Base-by-base conservation (phyloP, 306 rosid genomes). In the Ormosia emarginata region DNA sequence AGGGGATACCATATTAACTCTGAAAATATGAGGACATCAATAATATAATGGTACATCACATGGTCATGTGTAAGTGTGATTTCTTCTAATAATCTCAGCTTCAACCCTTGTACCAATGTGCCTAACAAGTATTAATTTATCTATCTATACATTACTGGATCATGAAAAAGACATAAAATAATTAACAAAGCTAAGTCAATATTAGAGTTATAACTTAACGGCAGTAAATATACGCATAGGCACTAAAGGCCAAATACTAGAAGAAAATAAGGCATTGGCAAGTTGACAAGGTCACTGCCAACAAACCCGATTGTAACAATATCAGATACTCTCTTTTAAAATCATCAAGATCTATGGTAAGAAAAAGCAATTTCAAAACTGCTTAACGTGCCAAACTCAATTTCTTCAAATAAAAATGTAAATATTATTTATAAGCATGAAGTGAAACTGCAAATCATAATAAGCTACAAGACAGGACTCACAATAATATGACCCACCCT, bases 301-400 rank as follows among this genome's bases (percentile, higher is more conserved):
- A 46, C 37, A 77, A 44, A n/a, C 17, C 41, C 7, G 8, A 15
- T 11, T 10, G 43, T 29, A 62, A 18, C 24, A 71, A 53, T 17
- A 53, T 37, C 9, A 18, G 55, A 15, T 67, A 11, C 37, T 67
- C 32, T 8, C 52, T 10, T 67, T 18, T 41, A 0, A 29, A 1
- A 67, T 36, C 15, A 67, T 64, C 70, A 64, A 64, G n/a, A 36
- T 36, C 46, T 36, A 36, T 36, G 18, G 41, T 8, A n/a, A 7
- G 68, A 79, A 46, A 34, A 75, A 37, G 56, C 6, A 76, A 59
- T 68, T 55, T 77, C 62, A 30, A 61, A 61, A 70, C 79, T 69
- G 8, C 4, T 69, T 33, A 7, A 76, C 37, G n/a, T 61, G 59
- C 61, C 63, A 66, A 44, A 74, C 58, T 12, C 75, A 78, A 5